Conservation (phyloP, 169 alveolate genomes). For the Amoebophrya sp. region DNA sequence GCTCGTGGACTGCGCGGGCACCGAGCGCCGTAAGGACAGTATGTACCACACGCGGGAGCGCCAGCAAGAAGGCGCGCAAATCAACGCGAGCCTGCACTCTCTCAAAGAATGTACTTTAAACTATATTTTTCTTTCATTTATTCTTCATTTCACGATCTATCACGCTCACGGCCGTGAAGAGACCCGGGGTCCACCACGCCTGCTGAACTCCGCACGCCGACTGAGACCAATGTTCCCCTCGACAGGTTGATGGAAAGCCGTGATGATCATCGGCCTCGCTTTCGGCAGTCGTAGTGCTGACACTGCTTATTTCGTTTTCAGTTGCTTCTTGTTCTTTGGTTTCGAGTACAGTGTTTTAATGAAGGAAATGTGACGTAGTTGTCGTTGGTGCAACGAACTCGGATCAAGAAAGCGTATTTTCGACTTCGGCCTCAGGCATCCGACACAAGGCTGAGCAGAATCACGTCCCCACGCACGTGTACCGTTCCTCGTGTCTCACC, state of each 20-base stretch:
- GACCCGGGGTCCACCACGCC: no score
- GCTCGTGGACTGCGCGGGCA: constrained; percentile 35
- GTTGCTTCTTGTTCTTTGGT: no score
- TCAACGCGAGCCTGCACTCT: constrained; percentile 32
- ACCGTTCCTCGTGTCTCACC: constrained; percentile 23
- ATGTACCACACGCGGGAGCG: constrained; percentile 28
- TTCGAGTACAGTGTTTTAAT: no score
- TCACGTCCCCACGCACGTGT: constrained; percentile 23
- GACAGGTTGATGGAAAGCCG: no score
- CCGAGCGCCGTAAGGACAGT: constrained; percentile 28
- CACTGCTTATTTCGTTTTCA: no score
- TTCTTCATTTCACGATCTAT: neutral
- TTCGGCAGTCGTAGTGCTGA: no score
- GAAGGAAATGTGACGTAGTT: no score
- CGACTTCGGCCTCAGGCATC: constrained; percentile 8
- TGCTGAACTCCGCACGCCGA: no score
- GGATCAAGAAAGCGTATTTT: neutral
- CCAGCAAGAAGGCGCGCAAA: constrained; percentile 38
- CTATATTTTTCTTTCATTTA: neutral
- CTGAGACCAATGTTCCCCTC: no score
- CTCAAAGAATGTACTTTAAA: constrained; percentile 22
- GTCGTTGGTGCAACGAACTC: neutral
- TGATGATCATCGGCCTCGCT: no score
- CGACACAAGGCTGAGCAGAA: constrained; percentile 21
- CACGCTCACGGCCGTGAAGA: no score